A percentile compares a stretch with the other conserved stretches of the same genome.
These are phyloP conservation scores for Clonostachys byssicola DNA, from an alignment of 2,329 filamentous ascomycete genomes.

Conservation along the genomic window DNA sequence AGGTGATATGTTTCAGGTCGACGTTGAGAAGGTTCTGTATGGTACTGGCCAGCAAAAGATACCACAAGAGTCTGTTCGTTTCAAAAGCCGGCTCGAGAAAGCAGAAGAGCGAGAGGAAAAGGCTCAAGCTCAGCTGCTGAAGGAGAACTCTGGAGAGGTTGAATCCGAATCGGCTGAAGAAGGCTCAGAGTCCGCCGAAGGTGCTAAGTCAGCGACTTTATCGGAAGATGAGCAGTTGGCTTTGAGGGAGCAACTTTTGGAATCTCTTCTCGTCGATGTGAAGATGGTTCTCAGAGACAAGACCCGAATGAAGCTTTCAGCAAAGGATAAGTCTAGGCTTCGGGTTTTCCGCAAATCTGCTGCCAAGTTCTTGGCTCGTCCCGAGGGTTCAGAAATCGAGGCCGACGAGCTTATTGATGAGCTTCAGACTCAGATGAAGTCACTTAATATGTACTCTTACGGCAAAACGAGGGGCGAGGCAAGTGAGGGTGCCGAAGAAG, in stretches of 20 bases:
- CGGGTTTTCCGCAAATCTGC: constrained; percentile 65
- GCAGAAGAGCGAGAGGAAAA: constrained; percentile 8
- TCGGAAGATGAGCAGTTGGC: not conserved
- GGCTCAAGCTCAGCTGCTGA: constrained; percentile 6
- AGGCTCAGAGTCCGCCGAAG: not conserved
- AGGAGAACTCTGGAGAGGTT: constrained; percentile 4
- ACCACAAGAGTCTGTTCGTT: not conserved
- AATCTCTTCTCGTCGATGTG: constrained; percentile 1
- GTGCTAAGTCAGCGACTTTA: not conserved
- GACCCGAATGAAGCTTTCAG: not conserved
- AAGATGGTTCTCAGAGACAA: constrained; percentile 2
- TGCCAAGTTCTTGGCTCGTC: constrained; percentile 50
- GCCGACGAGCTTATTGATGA: constrained; percentile 20
- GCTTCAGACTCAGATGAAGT: constrained; percentile 24
- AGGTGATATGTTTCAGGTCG: constrained; percentile 96
- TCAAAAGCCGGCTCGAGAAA: constrained; percentile 6
- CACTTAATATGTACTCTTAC: constrained; percentile 20
- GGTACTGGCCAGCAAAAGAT: constrained; percentile 75
- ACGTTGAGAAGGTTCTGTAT: constrained; percentile 81
- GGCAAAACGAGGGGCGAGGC: constrained; percentile 17
- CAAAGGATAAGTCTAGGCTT: constrained; percentile 55
- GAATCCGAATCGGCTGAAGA: constrained; percentile 3
- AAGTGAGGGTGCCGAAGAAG: constrained; percentile 2
- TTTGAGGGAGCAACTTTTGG: not conserved
- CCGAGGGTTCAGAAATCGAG: constrained; percentile 19